Percentiles rank a stretch among this genome's conserved stretches.
These are phyloP conservation scores for Saccharomyces hybrid DNA, from an alignment of 1,139 yeast genomes.

Conservation along the genomic window DNA sequence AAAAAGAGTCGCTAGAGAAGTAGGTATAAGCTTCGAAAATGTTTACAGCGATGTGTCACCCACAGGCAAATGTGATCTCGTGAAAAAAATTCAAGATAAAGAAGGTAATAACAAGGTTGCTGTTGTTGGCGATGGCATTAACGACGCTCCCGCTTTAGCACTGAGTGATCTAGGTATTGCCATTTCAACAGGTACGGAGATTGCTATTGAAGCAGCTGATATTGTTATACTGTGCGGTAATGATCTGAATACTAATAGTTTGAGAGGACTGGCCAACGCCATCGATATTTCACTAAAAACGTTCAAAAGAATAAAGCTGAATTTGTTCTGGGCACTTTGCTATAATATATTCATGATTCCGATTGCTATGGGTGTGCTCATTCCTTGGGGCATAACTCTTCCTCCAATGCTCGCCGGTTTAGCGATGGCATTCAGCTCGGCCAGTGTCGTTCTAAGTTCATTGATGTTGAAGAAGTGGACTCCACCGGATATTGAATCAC, in stretches of 20 bases:
- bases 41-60: conserved; percentile 78
- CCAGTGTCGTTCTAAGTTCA: conserved; percentile 81
- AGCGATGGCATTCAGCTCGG: conserved; percentile 89
- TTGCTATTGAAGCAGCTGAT: conserved; percentile 94
- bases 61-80: conserved; percentile 61
- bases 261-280: conserved; percentile 65
- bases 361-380: conserved; percentile 83
- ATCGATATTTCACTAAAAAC: conserved; percentile 66
- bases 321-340: conserved; percentile 77
- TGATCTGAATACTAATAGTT: conserved; percentile 32
- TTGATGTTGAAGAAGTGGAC: conserved; percentile 60
- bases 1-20: conserved; percentile 50
- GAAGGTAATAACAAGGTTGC: conserved; percentile 44
- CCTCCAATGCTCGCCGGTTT: conserved; percentile 91
- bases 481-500: conserved; percentile 33
- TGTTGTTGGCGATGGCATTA: conserved; percentile 94
- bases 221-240: conserved; percentile 54
- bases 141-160: conserved; percentile 93
- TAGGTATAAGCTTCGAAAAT: conserved; percentile 58
- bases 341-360: conserved; percentile 89
- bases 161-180: conserved; percentile 88
- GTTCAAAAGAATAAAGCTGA: conserved; percentile 66
- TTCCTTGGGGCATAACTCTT: conserved; percentile 70
- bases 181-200: conserved; percentile 85
- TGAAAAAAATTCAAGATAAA: conserved; percentile 47